Evolutionary conservation across 345 rosid genomes (phyloP).

Genomic region (Geranium brycei): DNA sequence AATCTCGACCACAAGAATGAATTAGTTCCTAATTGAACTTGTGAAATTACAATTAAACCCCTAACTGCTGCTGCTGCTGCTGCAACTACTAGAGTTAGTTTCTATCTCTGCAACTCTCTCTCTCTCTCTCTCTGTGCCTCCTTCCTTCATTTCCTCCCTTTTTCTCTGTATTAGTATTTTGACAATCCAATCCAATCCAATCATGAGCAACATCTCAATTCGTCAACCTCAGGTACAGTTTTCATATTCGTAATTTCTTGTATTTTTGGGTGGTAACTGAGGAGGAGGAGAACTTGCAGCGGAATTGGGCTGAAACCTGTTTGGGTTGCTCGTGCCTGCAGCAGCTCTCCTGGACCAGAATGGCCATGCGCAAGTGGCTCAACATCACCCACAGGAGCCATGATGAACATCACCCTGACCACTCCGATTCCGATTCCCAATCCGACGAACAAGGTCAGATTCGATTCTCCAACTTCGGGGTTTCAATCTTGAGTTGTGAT

Average conservation of each 20-base stretch:
- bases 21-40: no score
- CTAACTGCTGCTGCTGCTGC: no score
- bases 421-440: conserved; percentile 17
- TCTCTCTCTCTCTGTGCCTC: no score
- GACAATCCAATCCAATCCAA: no score
- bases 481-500: not conserved
- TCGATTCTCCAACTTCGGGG: not conserved
- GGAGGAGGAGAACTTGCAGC: conserved; percentile 34
- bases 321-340: conserved; percentile 74
- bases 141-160: not conserved
- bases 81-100: no score
- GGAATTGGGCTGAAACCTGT: conserved; percentile 58
- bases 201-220: no score
- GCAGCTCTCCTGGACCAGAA: conserved; percentile 58
- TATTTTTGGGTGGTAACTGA: not conserved
- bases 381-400: conserved; percentile 51
- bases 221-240: no score
- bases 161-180: not conserved
- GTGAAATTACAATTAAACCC: no score
- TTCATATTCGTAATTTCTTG: not conserved
- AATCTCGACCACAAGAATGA: no score
- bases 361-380: conserved; percentile 69
- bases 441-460: conserved; percentile 5
- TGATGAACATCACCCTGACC: conserved; percentile 86
- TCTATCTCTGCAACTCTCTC: no score